A percentile compares a stretch with the other conserved stretches of the same genome.
phyloP scores from a whole-genome alignment of 208 protist species.

The Leishmania arabica region DNA sequence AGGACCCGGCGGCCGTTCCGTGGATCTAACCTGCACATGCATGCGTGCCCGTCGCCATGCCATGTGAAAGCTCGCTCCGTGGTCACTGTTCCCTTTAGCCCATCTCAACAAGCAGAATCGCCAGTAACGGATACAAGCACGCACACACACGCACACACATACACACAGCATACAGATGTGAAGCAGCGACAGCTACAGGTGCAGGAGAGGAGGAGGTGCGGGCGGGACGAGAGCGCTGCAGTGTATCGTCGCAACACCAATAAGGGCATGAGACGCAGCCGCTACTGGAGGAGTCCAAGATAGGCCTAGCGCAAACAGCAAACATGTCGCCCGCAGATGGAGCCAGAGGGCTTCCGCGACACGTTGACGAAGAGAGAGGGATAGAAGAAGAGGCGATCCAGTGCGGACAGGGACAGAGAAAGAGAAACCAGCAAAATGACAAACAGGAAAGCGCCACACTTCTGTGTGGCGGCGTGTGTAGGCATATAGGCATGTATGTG shows the following conservation, averaged over 20 bases:
- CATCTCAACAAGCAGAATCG: not conserved
- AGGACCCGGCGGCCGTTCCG: conserved; percentile 37
- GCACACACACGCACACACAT: not conserved
- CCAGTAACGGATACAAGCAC: not conserved
- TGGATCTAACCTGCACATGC: conserved; percentile 35
- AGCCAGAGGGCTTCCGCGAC: no score
- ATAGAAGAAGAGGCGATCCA: not conserved
- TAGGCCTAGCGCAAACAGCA: no score
- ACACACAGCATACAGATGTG: not conserved
- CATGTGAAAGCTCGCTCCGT: not conserved
- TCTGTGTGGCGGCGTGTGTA: not conserved
- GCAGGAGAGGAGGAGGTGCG: no score
- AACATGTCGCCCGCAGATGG: no score
- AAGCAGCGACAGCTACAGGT: not conserved
- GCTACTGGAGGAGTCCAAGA: no score
- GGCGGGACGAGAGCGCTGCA: no score
- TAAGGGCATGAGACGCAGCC: no score
- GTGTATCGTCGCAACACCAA: no score
- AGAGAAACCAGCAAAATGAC: not conserved
- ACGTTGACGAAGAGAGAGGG: no score
- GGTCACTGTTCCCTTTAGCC: not conserved
- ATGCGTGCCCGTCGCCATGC: not conserved
- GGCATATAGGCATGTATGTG: no score
- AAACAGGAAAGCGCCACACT: not conserved
- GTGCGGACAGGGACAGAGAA: not conserved